A percentile compares a stretch with the other conserved stretches of the same genome.
Conservation (phyloP, 768 basidiomycete species). For the Leccinum subgranulosum region DNA sequence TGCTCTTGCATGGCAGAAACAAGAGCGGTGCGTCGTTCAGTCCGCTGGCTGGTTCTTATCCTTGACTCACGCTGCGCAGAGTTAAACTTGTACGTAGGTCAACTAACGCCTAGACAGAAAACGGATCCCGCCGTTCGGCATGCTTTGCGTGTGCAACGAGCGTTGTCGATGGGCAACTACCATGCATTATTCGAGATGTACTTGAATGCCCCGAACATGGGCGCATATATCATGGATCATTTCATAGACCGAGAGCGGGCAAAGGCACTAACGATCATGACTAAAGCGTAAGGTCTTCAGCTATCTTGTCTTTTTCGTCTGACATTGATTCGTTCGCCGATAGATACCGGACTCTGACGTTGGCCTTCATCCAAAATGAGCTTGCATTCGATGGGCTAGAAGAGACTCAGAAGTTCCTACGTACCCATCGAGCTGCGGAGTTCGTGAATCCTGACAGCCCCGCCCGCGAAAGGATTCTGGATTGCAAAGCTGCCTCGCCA, state of each 20-base stretch:
- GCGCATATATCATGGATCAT: conserved; percentile 98
- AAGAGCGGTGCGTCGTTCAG: conserved; percentile 68
- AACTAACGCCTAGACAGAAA: conserved; percentile 93
- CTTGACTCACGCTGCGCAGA: conserved; percentile 45
- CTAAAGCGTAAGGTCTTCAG: conserved; percentile 74
- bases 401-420: conserved; percentile 66
- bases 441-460: conserved; percentile 63
- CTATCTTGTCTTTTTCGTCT: not conserved
- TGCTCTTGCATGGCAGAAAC: conserved; percentile 92
- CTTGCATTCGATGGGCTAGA: conserved; percentile 76
- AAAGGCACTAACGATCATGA: conserved; percentile 82
- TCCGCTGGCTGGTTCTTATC: not conserved
- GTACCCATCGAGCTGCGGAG: conserved; percentile 60
- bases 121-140: conserved; percentile 75
- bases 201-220: conserved; percentile 88
- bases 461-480: conserved; percentile 63
- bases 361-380: conserved; percentile 74
- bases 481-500: conserved; percentile 62
- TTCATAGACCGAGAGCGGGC: conserved; percentile 91
- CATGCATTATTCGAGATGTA: conserved; percentile 88
- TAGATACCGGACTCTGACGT: conserved; percentile 81
- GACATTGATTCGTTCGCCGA: not conserved
- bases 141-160: conserved; percentile 85
- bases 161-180: conserved; percentile 91
- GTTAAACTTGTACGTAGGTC: conserved; percentile 95